A percentile compares a stretch with the other conserved stretches of the same genome.
These are phyloP conservation scores for Inonotus obliquus DNA, from an alignment of 1,284 basidiomycete genomes.

Conservation along the genomic window DNA sequence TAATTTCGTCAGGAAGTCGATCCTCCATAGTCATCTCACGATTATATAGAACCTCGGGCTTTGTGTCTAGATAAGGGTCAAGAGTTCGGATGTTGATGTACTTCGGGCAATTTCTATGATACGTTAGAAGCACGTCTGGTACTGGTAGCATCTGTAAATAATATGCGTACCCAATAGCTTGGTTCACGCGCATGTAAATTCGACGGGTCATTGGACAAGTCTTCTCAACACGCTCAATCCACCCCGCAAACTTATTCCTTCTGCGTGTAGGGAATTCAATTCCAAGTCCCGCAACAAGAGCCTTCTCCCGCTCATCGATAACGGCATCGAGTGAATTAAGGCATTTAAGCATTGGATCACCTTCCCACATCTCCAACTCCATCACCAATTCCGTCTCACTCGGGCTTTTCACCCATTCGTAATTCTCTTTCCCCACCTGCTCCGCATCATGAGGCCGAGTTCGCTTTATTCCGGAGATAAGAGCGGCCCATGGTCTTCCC, in stretches of 20 bases:
- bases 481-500: conserved; percentile 45
- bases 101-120: conserved; percentile 57
- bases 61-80: conserved; percentile 33
- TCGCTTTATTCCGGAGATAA: conserved; percentile 32
- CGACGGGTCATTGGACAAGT: conserved; percentile 22
- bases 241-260: conserved; percentile 60
- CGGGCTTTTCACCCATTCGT: conserved; percentile 42
- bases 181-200: conserved; percentile 38
- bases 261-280: conserved; percentile 53
- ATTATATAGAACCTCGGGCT: conserved; percentile 34
- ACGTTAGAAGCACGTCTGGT: not conserved
- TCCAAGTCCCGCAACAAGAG: conserved; percentile 54
- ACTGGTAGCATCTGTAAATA: not conserved
- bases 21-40: conserved; percentile 32
- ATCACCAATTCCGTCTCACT: conserved; percentile 39
- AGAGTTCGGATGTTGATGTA: conserved; percentile 57
- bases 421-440: conserved; percentile 27
- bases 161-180: conserved; percentile 50
- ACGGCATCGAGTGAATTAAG: conserved; percentile 21
- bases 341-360: conserved; percentile 49
- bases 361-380: conserved; percentile 43
- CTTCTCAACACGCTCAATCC: conserved; percentile 31
- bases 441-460: not conserved
- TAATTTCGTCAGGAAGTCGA: conserved; percentile 44
- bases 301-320: conserved; percentile 9